Evolutionary conservation across 169 alveolate genomes (phyloP).

Genomic region (Plasmodium relictum): DNA sequence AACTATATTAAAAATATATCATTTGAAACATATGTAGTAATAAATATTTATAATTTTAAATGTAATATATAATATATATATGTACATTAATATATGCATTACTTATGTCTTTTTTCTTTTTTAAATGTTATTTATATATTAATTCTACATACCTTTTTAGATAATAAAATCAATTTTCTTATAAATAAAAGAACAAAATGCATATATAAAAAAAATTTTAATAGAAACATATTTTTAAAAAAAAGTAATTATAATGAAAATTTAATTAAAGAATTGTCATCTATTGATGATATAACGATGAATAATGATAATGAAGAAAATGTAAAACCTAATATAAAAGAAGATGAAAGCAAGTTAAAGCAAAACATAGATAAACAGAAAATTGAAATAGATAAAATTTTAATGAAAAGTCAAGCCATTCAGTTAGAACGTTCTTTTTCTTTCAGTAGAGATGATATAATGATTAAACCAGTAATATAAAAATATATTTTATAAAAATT

Average conservation of each 20-base stretch:
- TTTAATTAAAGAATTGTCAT: neutral
- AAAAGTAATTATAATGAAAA: neutral
- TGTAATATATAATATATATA: too few species aligned
- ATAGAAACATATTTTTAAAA: neutral
- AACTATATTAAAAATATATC: too few species aligned
- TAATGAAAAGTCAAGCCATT: conserved; percentile 36
- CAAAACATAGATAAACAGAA: conserved; percentile 19
- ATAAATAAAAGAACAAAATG: neutral
- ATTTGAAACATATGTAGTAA: too few species aligned
- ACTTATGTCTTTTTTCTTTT: too few species aligned
- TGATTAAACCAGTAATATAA: conserved; percentile 54
- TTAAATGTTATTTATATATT: too few species aligned
- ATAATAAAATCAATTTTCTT: neutral
- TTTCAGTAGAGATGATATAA: conserved; percentile 20
- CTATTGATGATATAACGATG: neutral
- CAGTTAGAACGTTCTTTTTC: conserved; percentile 68
- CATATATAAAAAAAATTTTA: neutral
- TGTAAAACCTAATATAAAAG: neutral
- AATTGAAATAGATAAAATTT: conserved; percentile 55
- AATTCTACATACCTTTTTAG: neutral
- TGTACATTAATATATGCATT: too few species aligned
- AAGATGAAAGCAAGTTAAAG: neutral
- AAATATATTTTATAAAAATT: neutral
- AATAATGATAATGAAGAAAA: neutral
- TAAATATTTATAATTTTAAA: too few species aligned